phyloP scores from a whole-genome alignment of 305 asterid species.

The Rubia tinctorum region DNA sequence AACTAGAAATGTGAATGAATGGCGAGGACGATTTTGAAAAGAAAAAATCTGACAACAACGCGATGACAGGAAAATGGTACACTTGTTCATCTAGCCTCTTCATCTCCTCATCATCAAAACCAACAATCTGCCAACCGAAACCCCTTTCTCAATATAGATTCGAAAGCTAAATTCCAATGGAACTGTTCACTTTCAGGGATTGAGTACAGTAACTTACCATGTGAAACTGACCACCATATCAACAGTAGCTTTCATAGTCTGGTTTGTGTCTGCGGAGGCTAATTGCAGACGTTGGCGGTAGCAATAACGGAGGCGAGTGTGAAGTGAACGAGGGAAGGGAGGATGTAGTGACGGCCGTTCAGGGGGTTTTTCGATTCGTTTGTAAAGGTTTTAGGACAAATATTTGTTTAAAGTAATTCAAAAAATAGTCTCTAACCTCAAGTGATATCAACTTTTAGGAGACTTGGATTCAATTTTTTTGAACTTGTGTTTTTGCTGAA shows the following conservation, averaged over 20 bases:
- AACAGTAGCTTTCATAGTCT: background rate
- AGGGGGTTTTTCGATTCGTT: background rate
- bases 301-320: background rate
- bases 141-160: background rate
- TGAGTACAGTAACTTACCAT: background rate
- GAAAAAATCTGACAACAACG: slow-evolving; percentile 32
- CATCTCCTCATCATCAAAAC: slow-evolving; percentile 16
- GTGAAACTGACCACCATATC: background rate
- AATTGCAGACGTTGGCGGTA: background rate
- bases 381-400: background rate
- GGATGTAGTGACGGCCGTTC: background rate
- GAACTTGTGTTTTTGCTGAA: too few species aligned
- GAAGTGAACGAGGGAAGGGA: background rate
- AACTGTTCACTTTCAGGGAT: background rate
- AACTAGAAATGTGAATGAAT: slow-evolving; percentile 28
- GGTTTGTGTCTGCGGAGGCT: background rate
- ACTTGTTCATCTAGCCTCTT: slow-evolving; percentile 58
- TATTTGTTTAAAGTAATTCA: background rate
- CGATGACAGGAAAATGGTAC: slow-evolving; percentile 33
- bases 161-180: background rate
- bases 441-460: too few species aligned
- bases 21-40: slow-evolving; percentile 23
- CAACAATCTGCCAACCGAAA: background rate
- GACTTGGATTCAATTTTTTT: too few species aligned
- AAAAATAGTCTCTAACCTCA: too few species aligned